Percentiles rank a stretch among this genome's conserved stretches.
Evolutionary conservation across 140 eudicot genomes (phyloP).

Genomic region (Ambrosia hybrid): DNA sequence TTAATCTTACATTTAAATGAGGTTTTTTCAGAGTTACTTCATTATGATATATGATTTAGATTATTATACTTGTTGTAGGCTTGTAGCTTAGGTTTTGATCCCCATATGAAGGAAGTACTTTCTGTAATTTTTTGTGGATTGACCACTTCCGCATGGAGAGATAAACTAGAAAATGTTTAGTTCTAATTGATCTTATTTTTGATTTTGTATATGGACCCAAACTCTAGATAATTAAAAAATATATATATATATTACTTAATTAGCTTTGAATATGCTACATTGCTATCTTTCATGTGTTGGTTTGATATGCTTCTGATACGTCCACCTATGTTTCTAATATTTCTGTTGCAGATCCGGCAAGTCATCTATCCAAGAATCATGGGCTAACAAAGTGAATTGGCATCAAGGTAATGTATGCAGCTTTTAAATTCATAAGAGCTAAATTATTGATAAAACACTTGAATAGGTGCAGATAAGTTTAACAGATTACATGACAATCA

Average conservation of each 20-base stretch:
- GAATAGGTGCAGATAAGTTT: not conserved
- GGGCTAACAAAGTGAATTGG: constrained; percentile 79
- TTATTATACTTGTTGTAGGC: constrained; percentile 6
- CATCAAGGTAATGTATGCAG: constrained; percentile 61
- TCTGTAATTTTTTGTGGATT: not conserved
- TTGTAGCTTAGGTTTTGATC: not conserved
- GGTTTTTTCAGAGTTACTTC: not conserved
- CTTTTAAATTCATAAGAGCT: not conserved
- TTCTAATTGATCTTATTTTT: constrained; percentile 9
- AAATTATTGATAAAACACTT: not conserved
- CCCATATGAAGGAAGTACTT: not conserved
- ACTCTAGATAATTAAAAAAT: not conserved
- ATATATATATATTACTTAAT: not conserved
- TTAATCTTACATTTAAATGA: not conserved
- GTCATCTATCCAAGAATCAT: constrained; percentile 74
- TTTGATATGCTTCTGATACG: constrained; percentile 12
- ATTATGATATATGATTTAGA: not conserved
- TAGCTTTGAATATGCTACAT: constrained; percentile 8
- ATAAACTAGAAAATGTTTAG: not conserved
- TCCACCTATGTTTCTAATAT: not conserved
- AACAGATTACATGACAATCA: not conserved
- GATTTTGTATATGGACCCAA: not conserved
- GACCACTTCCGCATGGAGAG: not conserved
- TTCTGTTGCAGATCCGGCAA: constrained; percentile 68
- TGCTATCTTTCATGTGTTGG: not conserved